Evolutionary conservation across 108 stramenopile species (phyloP), one percentile per base, ranked within the genome.

Genomic region (Cyclostephanos tholiformis): DNA sequence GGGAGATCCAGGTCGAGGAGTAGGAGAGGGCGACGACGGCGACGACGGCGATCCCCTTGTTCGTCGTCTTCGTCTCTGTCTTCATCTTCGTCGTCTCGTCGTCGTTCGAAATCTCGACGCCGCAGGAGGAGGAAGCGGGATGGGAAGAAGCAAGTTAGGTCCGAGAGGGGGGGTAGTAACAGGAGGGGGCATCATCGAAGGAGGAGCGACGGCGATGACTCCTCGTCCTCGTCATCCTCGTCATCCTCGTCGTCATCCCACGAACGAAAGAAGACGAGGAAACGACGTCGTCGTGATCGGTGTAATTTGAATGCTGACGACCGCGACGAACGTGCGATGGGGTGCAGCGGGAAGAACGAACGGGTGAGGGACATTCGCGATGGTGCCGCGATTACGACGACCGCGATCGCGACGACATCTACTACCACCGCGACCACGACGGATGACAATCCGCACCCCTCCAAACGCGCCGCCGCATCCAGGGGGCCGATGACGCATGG

Each of bases 401-500:
- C 12, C 6, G 17, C 58, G 19, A 72, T 4, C 32, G 32, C 32
- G 32, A 70, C 29, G 38, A 57, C 36, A 52, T 10, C 50, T 4
- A 20, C 20, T 12, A 36, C 22, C 8, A 19, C 39, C 68, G 52
- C 68, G 79, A 82, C 2, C 4, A 46, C 44, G 13, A 17, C 44
- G 44, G 0, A 75, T 26, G 29, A 8, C 51, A 74, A 39, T 20
- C 48, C 48, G 9, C 29, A 53, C 58, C 30, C 76, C n/a, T 51
- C 60, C 46, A 4, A 25, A n/a, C n/a, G n/a, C 64, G 50, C 58
- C 30, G 81, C 0, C 19, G 4, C 66, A 19, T 48, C 48, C 49
- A 72, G 72, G 36, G 72, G 72, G 2, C 95, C 96, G 7, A 97
- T 97, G 95, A 82, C 94, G 2, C 80, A 79, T 43, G 86, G 84